Evolutionary conservation across 202 grass and related monocot species (phyloP).

Genomic region (Brachypodium distachyon): DNA sequence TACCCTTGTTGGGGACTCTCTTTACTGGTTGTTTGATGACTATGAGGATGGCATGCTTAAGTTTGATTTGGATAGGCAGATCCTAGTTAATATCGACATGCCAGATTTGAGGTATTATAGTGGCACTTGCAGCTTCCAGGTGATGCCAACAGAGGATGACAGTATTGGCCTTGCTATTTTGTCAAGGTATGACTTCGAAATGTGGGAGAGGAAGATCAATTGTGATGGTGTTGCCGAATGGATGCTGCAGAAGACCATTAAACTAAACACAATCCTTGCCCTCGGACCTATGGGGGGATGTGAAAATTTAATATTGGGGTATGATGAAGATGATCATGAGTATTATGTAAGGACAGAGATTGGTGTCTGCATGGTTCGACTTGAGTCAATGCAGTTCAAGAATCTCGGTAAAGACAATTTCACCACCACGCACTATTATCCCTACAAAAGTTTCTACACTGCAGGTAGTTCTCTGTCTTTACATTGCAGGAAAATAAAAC

Average conservation of each 20-base stretch:
- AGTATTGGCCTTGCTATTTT: background rate
- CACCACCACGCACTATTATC: background rate
- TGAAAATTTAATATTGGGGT: background rate
- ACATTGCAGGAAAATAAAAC: background rate
- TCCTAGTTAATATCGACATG: background rate
- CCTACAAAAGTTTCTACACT: constrained; percentile 22
- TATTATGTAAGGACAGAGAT: background rate
- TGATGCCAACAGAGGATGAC: background rate
- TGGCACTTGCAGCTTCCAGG: background rate
- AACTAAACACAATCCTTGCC: background rate
- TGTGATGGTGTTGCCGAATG: background rate
- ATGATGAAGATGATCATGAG: constrained; percentile 17
- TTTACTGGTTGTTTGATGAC: background rate
- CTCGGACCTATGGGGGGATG: background rate
- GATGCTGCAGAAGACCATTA: background rate
- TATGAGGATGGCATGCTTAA: background rate
- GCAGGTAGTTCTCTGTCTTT: background rate
- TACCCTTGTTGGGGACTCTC: background rate
- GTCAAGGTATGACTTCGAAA: background rate
- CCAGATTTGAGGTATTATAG: background rate
- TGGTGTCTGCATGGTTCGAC: background rate
- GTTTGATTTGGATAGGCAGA: background rate
- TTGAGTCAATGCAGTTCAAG: constrained; percentile 3
- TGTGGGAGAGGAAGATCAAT: constrained; percentile 4
- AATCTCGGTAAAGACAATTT: constrained; percentile 11